Evolutionary conservation across 2,329 filamentous ascomycete species (phyloP).

Genomic region (Colletotrichum plurivorum): DNA sequence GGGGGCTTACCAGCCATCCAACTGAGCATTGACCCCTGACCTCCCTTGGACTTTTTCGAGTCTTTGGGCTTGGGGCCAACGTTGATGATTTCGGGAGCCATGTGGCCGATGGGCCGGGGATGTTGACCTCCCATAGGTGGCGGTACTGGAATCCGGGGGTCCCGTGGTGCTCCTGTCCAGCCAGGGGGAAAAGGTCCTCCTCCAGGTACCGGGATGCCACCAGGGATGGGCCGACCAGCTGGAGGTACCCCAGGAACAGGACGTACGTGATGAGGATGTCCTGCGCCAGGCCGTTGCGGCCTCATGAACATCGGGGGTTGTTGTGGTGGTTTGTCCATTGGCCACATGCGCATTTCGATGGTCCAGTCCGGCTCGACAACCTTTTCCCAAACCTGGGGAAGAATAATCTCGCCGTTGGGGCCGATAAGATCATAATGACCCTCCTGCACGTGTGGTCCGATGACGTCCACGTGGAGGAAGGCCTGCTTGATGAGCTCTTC

Average conservation of each 20-base stretch:
- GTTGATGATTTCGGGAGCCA: conserved; percentile 43
- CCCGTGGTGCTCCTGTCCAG: neutral
- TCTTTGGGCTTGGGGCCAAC: conserved; percentile 42
- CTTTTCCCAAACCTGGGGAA: conserved; percentile 86
- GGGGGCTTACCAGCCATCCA: conserved; percentile 50
- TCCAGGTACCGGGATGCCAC: neutral
- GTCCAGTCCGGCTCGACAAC: conserved; percentile 84
- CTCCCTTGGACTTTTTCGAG: conserved; percentile 47
- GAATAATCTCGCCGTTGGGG: conserved; percentile 85
- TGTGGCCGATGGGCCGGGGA: neutral
- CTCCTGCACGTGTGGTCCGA: conserved; percentile 81
- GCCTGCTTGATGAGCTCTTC: conserved; percentile 89
- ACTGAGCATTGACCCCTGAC: conserved; percentile 47
- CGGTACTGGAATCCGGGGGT: neutral
- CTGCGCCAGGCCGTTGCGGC: neutral
- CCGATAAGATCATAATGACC: conserved; percentile 87
- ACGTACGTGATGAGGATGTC: neutral
- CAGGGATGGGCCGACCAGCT: neutral
- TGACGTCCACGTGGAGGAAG: conserved; percentile 82
- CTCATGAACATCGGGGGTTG: conserved; percentile 14
- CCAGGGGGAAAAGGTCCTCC: neutral
- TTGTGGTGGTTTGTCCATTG: conserved; percentile 52
- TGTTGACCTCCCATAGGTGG: neutral
- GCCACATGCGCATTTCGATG: conserved; percentile 78
- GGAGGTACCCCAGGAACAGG: too few relatives aligned